These are phyloP conservation scores for Tricholoma matsutake DNA, from an alignment of 768 basidiomycete genomes.

Conservation along the genomic window DNA sequence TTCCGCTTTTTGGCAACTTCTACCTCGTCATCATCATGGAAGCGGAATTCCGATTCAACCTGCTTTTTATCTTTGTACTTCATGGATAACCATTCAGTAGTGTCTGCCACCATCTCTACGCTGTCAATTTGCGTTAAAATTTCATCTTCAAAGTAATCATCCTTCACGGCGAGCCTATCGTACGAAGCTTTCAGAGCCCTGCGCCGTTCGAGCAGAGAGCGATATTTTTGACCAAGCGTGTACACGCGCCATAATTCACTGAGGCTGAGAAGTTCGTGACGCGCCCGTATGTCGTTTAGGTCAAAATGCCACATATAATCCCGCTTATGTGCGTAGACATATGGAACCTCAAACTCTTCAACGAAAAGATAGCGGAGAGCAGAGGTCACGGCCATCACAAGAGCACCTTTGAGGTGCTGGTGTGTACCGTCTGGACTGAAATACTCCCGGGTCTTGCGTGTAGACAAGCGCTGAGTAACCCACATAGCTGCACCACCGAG, in stretches of 20 bases:
- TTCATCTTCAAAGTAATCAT: slow-evolving; percentile 74
- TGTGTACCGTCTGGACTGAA: slow-evolving; percentile 63
- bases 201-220: slow-evolving; percentile 78
- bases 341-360: slow-evolving; percentile 90
- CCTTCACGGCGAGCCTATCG: slow-evolving; percentile 60
- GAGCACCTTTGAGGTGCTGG: slow-evolving; percentile 55
- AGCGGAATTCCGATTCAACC: slow-evolving; percentile 57
- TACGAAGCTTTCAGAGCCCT: slow-evolving; percentile 62
- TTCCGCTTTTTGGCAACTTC: slow-evolving; percentile 62
- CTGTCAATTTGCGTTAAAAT: slow-evolving; percentile 67
- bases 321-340: slow-evolving; percentile 90
- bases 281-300: slow-evolving; percentile 55
- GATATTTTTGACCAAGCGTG: slow-evolving; percentile 83
- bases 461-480: slow-evolving; percentile 80
- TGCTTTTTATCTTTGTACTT: slow-evolving; percentile 77
- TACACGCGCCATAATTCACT: slow-evolving; percentile 92
- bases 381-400: slow-evolving; percentile 77
- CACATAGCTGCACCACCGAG: slow-evolving; percentile 81
- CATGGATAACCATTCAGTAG: slow-evolving; percentile 86
- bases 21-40: slow-evolving; percentile 67
- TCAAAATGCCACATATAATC: slow-evolving; percentile 89
- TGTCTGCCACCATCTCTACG: slow-evolving; percentile 87
- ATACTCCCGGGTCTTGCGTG: slow-evolving; percentile 66
- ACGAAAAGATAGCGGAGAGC: slow-evolving; percentile 82
- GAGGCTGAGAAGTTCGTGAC: slow-evolving; percentile 67